Percentiles rank a stretch among this genome's conserved stretches.
Evolutionary conservation across 2,329 filamentous ascomycete genomes (phyloP).

Genomic region (Diaporthe nobilis): DNA sequence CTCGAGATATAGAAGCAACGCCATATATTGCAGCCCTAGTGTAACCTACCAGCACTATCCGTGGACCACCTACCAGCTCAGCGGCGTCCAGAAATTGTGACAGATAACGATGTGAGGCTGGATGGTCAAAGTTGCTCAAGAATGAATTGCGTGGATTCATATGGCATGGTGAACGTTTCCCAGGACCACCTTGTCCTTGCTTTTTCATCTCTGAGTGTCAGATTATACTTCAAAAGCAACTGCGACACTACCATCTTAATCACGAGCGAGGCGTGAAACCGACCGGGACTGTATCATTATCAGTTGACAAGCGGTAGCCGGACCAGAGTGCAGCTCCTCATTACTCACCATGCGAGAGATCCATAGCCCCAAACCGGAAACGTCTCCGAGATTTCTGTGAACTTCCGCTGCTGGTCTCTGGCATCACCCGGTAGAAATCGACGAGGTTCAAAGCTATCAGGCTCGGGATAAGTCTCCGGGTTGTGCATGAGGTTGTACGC

Average conservation of each 20-base stretch:
- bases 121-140: neutral
- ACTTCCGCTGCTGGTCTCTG: conserved; percentile 3
- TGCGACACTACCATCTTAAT: conserved; percentile 22
- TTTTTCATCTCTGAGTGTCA: conserved; percentile 8
- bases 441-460: conserved; percentile 4
- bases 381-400: conserved; percentile 7
- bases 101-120: neutral
- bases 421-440: neutral
- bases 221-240: conserved; percentile 20
- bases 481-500: conserved; percentile 21
- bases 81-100: too few relatives aligned
- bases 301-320: neutral
- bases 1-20: too few relatives aligned
- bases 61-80: too few relatives aligned
- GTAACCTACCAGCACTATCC: too few relatives aligned
- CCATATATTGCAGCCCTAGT: too few relatives aligned
- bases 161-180: conserved; percentile 27
- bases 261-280: conserved; percentile 9
- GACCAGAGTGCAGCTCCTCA: neutral
- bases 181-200: conserved; percentile 21
- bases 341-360: conserved; percentile 16
- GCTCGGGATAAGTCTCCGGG: conserved; percentile 7
- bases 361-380: conserved; percentile 25
- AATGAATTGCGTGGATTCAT: conserved; percentile 23
- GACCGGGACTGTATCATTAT: conserved; percentile 11